Evolutionary conservation across 306 rosid genomes (phyloP).

Genomic region (Ormosia emarginata): DNA sequence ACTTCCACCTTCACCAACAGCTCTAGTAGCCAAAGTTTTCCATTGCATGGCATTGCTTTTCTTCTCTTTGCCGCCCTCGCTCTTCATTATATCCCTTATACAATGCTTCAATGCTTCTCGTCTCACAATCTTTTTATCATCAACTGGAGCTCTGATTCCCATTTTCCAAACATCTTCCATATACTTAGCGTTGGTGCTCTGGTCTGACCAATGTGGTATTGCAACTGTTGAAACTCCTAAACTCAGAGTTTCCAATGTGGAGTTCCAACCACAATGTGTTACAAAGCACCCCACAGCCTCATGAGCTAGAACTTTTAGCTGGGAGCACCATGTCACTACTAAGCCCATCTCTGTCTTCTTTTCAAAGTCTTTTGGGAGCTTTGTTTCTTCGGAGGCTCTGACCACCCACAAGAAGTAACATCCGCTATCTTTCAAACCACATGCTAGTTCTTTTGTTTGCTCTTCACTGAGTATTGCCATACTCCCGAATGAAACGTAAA

Average conservation of each 20-base stretch:
- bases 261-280: slow-evolving; percentile 39
- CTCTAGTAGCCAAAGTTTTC: slow-evolving; percentile 12
- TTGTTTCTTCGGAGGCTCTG: not conserved
- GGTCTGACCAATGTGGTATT: slow-evolving; percentile 29
- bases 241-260: slow-evolving; percentile 17
- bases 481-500: slow-evolving; percentile 20
- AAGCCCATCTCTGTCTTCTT: slow-evolving; percentile 22
- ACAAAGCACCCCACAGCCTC: slow-evolving; percentile 30
- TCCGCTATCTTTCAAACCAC: not conserved
- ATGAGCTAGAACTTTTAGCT: slow-evolving; percentile 14
- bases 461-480: not conserved
- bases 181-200: slow-evolving; percentile 8
- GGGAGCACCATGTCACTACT: slow-evolving; percentile 24
- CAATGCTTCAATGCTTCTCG: not conserved
- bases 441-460: not conserved
- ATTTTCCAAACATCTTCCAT: slow-evolving; percentile 13
- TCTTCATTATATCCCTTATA: not conserved
- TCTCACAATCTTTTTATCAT: slow-evolving; percentile 15
- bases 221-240: slow-evolving; percentile 27
- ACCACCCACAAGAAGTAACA: slow-evolving; percentile 6
- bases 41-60: not conserved
- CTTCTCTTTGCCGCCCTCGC: slow-evolving; percentile 1
- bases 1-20: slow-evolving; percentile 8
- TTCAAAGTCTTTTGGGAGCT: slow-evolving; percentile 13
- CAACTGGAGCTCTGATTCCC: slow-evolving; percentile 2